A percentile compares a stretch with the other conserved stretches of the same genome.
Evolutionary conservation across 352 stramenopile genomes (phyloP).

Genomic region (Phytophthora sp.): DNA sequence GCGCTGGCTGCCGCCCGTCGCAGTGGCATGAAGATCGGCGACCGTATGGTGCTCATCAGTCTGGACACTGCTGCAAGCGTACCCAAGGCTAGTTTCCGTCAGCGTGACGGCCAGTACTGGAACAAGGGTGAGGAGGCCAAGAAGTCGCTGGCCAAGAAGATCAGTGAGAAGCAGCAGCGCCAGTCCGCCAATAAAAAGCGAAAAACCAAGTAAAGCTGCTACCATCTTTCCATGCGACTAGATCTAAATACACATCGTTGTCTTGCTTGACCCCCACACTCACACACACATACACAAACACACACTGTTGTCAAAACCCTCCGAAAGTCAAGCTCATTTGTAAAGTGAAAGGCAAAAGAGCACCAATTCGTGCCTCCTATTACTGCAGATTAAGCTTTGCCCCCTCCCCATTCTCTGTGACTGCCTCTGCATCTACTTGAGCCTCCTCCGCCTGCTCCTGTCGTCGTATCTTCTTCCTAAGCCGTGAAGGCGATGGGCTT

Average conservation of each 20-base stretch:
- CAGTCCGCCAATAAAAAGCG: conserved; percentile 57
- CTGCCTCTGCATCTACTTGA: conserved; percentile 4
- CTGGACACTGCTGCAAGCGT: conserved; percentile 88
- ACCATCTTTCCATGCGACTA: conserved; percentile 26
- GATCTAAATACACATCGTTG: conserved; percentile 29
- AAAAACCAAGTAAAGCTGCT: conserved; percentile 41
- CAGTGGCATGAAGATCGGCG: conserved; percentile 88
- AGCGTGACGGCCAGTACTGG: conserved; percentile 86
- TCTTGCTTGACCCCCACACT: neutral
- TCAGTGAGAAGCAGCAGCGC: conserved; percentile 66
- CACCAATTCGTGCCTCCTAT: conserved; percentile 6
- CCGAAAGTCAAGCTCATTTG: no score
- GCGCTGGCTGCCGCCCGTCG: conserved; percentile 70
- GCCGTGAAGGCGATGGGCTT: conserved; percentile 67
- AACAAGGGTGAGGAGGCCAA: conserved; percentile 89
- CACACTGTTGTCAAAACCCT: no score
- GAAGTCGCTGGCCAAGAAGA: conserved; percentile 79
- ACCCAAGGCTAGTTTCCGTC: conserved; percentile 93
- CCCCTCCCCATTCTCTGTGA: neutral
- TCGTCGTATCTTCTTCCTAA: conserved; percentile 55
- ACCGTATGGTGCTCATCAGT: conserved; percentile 92
- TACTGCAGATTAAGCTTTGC: conserved; percentile 5
- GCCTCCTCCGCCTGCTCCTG: neutral
- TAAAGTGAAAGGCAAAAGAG: neutral
- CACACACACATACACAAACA: no score